Evolutionary conservation across 192 early-diverging fungal genomes (phyloP).

Genomic region (Chytriomyces sp.): DNA sequence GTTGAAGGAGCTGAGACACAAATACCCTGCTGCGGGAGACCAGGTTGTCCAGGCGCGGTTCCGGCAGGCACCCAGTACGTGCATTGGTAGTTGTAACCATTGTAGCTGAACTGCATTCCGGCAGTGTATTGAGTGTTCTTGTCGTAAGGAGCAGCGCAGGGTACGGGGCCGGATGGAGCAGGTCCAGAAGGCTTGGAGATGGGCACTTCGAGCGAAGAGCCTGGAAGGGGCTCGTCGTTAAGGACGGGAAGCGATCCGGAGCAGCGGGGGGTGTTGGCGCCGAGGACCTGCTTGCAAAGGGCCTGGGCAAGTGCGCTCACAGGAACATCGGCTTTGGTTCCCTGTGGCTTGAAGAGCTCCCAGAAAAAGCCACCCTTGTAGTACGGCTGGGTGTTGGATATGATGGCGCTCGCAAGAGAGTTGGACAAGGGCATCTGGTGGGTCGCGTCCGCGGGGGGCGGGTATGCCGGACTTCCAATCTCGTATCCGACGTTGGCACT

Average conservation of each 20-base stretch:
- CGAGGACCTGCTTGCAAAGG: constrained; percentile 9
- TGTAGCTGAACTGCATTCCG: neutral
- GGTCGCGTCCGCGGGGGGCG: neutral
- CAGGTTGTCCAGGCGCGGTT: neutral
- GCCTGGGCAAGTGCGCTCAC: constrained; percentile 6
- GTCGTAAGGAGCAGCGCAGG: neutral
- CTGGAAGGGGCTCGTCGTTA: neutral
- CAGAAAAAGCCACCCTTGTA: constrained; percentile 17
- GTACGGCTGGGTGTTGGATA: constrained; percentile 15
- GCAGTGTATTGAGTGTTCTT: neutral
- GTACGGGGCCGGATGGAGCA: neutral
- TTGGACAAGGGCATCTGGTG: constrained; percentile 13
- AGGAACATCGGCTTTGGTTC: neutral
- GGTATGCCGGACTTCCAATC: constrained; percentile 12
- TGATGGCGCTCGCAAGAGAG: neutral
- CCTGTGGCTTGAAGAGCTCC: constrained; percentile 4
- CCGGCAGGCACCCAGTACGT: neutral
- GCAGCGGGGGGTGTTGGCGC: constrained; percentile 18
- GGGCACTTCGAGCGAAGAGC: neutral
- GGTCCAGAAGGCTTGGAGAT: neutral
- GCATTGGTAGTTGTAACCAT: constrained; percentile 8
- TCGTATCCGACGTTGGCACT: constrained; percentile 20
- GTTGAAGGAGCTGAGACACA: neutral
- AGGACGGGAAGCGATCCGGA: constrained; percentile 8
- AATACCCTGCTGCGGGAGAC: neutral